phyloP scores from a whole-genome alignment of 2,329 filamentous ascomycete genomes.

The Chlorencoelia australis region DNA sequence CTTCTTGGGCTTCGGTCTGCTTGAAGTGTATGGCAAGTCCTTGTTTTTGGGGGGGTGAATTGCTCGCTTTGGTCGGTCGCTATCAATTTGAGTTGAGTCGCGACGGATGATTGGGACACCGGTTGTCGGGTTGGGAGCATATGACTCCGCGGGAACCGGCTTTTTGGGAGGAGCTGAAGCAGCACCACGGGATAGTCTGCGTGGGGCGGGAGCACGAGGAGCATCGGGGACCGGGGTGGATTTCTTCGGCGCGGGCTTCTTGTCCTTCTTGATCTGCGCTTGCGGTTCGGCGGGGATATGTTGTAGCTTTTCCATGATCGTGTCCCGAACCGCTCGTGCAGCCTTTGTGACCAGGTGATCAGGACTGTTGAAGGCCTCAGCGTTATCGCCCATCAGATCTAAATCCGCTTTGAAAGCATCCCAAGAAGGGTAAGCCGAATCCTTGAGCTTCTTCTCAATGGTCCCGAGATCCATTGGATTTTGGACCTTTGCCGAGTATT shows the following conservation, averaged over 20 bases:
- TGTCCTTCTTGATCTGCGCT: slow-evolving; percentile 44
- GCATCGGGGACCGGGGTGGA: slow-evolving; percentile 30
- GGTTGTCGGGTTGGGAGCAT: slow-evolving; percentile 61
- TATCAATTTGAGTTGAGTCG: slow-evolving; percentile 68
- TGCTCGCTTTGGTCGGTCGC: slow-evolving; percentile 77
- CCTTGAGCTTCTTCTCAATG: slow-evolving; percentile 72
- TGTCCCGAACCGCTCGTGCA: slow-evolving; percentile 47
- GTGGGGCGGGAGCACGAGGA: slow-evolving; percentile 26
- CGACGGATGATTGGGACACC: slow-evolving; percentile 76
- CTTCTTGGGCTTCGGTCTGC: slow-evolving; percentile 85
- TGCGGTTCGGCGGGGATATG: slow-evolving; percentile 34
- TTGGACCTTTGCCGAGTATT: slow-evolving; percentile 58
- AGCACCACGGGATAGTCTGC: slow-evolving; percentile 29
- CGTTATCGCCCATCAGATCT: slow-evolving; percentile 69
- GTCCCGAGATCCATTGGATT: slow-evolving; percentile 76
- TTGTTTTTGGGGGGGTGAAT: slow-evolving; percentile 87
- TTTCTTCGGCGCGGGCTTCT: slow-evolving; percentile 40
- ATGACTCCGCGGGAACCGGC: slow-evolving; percentile 40
- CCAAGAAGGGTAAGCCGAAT: slow-evolving; percentile 53
- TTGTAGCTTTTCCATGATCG: slow-evolving; percentile 45
- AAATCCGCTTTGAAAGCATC: slow-evolving; percentile 67
- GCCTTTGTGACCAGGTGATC: slow-evolving; percentile 59
- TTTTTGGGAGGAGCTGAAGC: slow-evolving; percentile 25
- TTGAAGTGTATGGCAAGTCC: slow-evolving; percentile 76
- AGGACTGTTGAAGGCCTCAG: slow-evolving; percentile 70